Base-by-base conservation (phyloP, 139 green algal species). In the Chlorella sp. region DNA sequence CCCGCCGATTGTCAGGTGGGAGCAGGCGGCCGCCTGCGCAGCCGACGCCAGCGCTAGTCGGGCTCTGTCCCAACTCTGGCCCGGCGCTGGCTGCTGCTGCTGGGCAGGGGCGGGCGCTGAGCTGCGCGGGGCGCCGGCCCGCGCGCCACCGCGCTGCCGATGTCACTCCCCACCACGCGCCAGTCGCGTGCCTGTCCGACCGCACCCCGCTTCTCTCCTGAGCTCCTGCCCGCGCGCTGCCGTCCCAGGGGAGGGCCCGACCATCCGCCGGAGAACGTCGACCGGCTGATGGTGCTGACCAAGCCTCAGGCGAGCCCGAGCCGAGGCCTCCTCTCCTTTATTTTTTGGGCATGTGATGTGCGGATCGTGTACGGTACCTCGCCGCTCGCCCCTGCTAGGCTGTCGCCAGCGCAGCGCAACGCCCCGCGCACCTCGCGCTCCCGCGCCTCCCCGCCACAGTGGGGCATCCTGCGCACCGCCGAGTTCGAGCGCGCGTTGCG, bases 181-280 rank as follows among this genome's bases (percentile, higher is more conserved):
- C 51, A 8, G 6, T 6, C 51, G 6, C 29, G 21, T 29, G 12
- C 51, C 51, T 60, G 51, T n/a, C n/a, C n/a, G n/a, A n/a, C n/a
- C n/a, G n/a, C n/a, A n/a, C n/a, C 51, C 14, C 21, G 21, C 51
- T 59, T 5, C 51, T 59, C 51, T 27, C 51, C 6, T 59, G 21
- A 33, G 27, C 35, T 65, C 8, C 29, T 41, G 58, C 58, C 23
- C 23, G 29, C 8, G 9, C 31, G 9, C 31, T 21, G n/a, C n/a
- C n/a, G n/a, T 38, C 36, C 43, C 65, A 66, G 91, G 14, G 74
- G 73, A 0, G 74, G 27, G 6, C 38, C 70, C 3, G 71, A 80
- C 46, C 76, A 77, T 25, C 93, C 93, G 3, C 93, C 93, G 2
- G 93, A 98, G 74, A 97, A 98, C 73, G 79, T 90, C 29, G 77